These are phyloP conservation scores for Microcyclospora pomicola DNA, from an alignment of 2,329 filamentous ascomycete species.

Conservation along the genomic window DNA sequence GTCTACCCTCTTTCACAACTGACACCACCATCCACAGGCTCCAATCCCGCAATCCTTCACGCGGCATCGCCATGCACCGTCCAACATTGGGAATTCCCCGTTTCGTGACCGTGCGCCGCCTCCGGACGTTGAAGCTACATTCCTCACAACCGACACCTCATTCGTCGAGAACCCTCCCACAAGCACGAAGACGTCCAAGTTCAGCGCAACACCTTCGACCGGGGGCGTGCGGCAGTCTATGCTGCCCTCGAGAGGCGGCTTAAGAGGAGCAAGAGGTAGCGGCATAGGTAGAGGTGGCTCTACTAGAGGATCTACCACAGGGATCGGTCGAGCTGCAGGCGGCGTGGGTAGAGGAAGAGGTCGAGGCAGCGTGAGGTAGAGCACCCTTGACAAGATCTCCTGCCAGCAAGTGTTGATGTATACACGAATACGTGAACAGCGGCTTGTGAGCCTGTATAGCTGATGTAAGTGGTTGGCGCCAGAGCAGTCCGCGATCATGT, in stretches of 20 bases:
- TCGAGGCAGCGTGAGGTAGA: not conserved
- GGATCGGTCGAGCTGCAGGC: not conserved
- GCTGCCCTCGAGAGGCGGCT: conserved; percentile 1
- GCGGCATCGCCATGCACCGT: conserved; percentile 33
- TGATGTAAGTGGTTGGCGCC: no score
- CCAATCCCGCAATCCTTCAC: conserved; percentile 75
- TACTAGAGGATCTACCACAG: not conserved
- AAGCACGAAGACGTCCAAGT: conserved; percentile 34
- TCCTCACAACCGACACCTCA: conserved; percentile 82
- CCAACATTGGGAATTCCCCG: conserved; percentile 8
- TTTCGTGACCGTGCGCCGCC: conserved; percentile 8
- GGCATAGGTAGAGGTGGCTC: not conserved
- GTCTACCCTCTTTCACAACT: not conserved
- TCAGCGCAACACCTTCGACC: conserved; percentile 4
- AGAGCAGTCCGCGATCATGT: no score
- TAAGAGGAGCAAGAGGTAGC: not conserved
- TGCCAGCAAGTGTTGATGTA: no score
- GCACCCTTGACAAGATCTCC: no score
- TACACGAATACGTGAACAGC: no score
- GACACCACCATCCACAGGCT: conserved; percentile 38
- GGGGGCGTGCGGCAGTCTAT: conserved; percentile 2
- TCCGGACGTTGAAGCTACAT: conserved; percentile 59
- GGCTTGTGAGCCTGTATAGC: no score
- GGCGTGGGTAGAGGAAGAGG: not conserved
- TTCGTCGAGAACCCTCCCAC: conserved; percentile 68